These are phyloP conservation scores for Malus fusca DNA, from an alignment of 306 rosid species.

Conservation along the genomic window DNA sequence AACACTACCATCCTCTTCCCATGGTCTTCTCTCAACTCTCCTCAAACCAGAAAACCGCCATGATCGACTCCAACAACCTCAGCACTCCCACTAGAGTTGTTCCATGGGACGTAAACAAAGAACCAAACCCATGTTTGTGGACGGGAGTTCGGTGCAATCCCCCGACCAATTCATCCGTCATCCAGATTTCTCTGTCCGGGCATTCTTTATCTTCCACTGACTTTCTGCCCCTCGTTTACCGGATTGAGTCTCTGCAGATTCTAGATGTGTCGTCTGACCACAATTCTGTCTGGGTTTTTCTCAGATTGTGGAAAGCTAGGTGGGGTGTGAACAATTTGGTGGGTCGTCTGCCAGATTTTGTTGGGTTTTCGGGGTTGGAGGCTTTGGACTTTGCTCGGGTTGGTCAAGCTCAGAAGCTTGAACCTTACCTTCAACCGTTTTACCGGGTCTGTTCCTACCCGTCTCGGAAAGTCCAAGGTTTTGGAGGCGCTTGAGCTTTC, in stretches of 20 bases:
- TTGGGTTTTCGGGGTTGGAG: conserved; percentile 52
- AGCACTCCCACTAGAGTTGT: not conserved
- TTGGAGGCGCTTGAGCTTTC: conserved; percentile 63
- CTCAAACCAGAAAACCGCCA: conserved; percentile 35
- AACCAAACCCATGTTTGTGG: conserved; percentile 63
- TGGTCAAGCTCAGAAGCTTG: conserved; percentile 43
- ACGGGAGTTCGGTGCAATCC: conserved; percentile 41
- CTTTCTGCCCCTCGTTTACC: conserved; percentile 44
- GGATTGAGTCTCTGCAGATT: conserved; percentile 44
- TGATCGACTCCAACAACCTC: conserved; percentile 29
- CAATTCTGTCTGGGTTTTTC: conserved; percentile 45
- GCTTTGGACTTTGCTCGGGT: conserved; percentile 49
- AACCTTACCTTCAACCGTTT: conserved; percentile 32
- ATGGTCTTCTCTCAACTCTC: conserved; percentile 45
- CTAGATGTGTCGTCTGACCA: conserved; percentile 38
- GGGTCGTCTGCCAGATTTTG: conserved; percentile 45
- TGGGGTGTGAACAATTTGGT: conserved; percentile 28
- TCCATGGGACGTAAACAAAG: conserved; percentile 20
- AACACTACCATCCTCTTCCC: conserved; percentile 15
- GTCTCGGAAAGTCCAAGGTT: conserved; percentile 36
- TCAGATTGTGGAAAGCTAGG: conserved; percentile 43
- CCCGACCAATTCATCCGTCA: conserved; percentile 21
- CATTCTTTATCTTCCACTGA: conserved; percentile 26
- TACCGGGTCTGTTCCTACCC: conserved; percentile 34
- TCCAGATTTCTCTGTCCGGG: conserved; percentile 26